Evolutionary conservation across 2,329 filamentous ascomycete genomes (phyloP), one percentile per base, ranked within the genome.

Genomic region (Fusarium denticulatum): DNA sequence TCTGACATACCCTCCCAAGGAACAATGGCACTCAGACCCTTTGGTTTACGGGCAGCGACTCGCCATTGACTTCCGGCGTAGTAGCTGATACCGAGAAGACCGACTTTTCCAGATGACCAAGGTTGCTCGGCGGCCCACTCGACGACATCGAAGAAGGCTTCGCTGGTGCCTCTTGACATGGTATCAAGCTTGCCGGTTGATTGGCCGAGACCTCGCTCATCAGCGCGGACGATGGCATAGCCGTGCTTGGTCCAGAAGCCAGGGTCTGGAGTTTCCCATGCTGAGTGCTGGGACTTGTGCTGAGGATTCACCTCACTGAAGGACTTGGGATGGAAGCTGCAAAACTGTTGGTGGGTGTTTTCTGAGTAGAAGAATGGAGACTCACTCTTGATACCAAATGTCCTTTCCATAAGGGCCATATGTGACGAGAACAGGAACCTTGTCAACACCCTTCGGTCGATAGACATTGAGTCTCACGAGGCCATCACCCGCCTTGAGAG

Each of bases 341-440:
- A 26, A 20, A 15, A 10, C 7, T 45, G 12, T 70, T 34, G 60
- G 43, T 43, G 4, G 16, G 2, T 18, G 8, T 10, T 16, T 18
- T 10, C 1, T 37, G 16, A 10, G 16, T 6, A 6, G 16, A 18
- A 37, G 16, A 37, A 10, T 37, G 2, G 2, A 16, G 18, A 37
- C 80, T 73, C 74, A 85, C 83, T 86, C 83, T 64, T 85, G 83
- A 78, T 93, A 93, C 26, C 85, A 88, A 40, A 93, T 92, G 74
- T 94, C 91, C 74, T 94, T 94, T 50, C 92, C 92, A 71, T 94
- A 94, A 0, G 92, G 92, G 0, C 92, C 92, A 72, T 94, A 94
- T 0, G 91, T 94, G 5, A 92, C 88, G 14, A 94, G 79, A 0
- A 92, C 91, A 0, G 92, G 92, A 4, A 70, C 59, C 12, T 60